phyloP scores from a whole-genome alignment of 1,139 yeast species.

The Scheffersomyces lignicola region DNA sequence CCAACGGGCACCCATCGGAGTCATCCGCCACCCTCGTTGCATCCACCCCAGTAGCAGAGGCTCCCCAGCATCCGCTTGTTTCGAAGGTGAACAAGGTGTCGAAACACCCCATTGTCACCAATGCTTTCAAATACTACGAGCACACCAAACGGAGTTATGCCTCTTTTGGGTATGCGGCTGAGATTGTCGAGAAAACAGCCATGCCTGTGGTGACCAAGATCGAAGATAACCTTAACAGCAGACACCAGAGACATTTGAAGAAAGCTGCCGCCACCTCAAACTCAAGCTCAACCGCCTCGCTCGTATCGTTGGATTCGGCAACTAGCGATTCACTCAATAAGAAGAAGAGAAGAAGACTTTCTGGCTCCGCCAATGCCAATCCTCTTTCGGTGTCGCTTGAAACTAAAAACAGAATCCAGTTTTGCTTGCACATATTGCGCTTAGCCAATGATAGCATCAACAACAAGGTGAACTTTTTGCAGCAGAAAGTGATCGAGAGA shows the following conservation, averaged over 20 bases:
- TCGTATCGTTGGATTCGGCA: conserved; percentile 10
- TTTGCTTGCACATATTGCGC: conserved; percentile 70
- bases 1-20: conserved; percentile 10
- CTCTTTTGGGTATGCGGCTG: conserved; percentile 67
- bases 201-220: conserved; percentile 54
- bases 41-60: conserved; percentile 12
- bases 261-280: conserved; percentile 10
- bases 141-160: conserved; percentile 53
- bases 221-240: conserved; percentile 44
- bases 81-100: conserved; percentile 45
- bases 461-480: conserved; percentile 61
- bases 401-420: conserved; percentile 67
- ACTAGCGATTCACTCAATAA: conserved; percentile 9
- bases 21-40: conserved; percentile 13
- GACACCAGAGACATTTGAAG: conserved; percentile 29
- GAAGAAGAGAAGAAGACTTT: conserved; percentile 23
- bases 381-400: conserved; percentile 35
- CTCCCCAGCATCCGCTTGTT: conserved; percentile 38
- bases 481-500: conserved; percentile 35
- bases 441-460: conserved; percentile 75
- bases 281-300: conserved; percentile 7
- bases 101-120: conserved; percentile 51
- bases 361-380: conserved; percentile 13
- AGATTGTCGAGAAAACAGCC: conserved; percentile 63
- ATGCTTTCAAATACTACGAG: conserved; percentile 62